Percentiles rank a stretch among this genome's conserved stretches.
Evolutionary conservation across 345 rosid genomes (phyloP).

Genomic region (Geranium rotundifolium): DNA sequence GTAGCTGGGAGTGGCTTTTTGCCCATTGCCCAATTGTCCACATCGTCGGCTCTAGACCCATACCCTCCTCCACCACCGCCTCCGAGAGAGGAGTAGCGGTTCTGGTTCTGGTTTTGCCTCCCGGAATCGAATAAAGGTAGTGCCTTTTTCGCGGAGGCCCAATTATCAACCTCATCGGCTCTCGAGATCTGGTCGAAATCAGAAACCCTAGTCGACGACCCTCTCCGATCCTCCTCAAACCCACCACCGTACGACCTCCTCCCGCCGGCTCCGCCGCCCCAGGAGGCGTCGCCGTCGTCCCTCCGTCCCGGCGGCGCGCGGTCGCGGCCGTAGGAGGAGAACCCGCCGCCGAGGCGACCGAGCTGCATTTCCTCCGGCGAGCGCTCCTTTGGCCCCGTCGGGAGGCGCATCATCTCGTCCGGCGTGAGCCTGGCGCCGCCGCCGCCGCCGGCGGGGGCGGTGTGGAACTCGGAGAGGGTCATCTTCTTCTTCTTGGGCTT

Average conservation of each 20-base stretch:
- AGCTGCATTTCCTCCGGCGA: constrained; percentile 79
- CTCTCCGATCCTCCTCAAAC: constrained; percentile 70
- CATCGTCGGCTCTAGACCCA: constrained; percentile 70
- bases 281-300: constrained; percentile 38
- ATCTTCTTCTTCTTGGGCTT: constrained; percentile 83
- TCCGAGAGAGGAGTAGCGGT: constrained; percentile 47
- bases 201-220: constrained; percentile 50
- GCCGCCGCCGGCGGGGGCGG: neutral
- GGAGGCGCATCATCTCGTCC: constrained; percentile 72
- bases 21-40: constrained; percentile 60
- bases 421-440: constrained; percentile 41
- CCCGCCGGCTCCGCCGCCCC: constrained; percentile 44
- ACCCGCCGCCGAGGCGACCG: constrained; percentile 77
- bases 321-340: constrained; percentile 47
- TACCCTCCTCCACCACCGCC: constrained; percentile 34
- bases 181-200: constrained; percentile 73
- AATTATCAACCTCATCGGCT: constrained; percentile 81
- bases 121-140: constrained; percentile 44
- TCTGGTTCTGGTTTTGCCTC: constrained; percentile 46
- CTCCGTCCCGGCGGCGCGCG: constrained; percentile 28
- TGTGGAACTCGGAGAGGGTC: constrained; percentile 49
- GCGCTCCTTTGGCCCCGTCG: constrained; percentile 86
- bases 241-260: constrained; percentile 67
- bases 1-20: constrained; percentile 50
- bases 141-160: constrained; percentile 63